Percentiles rank a stretch among this genome's conserved stretches.
Conservation (phyloP, 2,329 filamentous ascomycete species). For the Sclerotinia sclerotiorum region DNA sequence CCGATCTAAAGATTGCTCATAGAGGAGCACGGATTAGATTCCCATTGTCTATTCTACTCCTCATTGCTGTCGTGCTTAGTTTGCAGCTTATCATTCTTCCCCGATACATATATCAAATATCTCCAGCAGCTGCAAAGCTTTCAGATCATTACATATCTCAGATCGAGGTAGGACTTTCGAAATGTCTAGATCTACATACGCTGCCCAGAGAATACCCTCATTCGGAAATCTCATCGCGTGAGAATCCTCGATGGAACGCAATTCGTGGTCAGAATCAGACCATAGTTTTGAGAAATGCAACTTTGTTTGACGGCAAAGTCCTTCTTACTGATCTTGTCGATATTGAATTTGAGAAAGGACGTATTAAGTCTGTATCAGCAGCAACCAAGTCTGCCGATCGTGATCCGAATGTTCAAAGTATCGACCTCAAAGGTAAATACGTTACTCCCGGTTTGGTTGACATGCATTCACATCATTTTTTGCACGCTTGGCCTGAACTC, state of each 20-base stretch:
- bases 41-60: constrained; percentile 32
- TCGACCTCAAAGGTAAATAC: constrained; percentile 42
- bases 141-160: constrained; percentile 31
- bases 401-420: constrained; percentile 33
- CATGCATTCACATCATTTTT: constrained; percentile 48
- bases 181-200: constrained; percentile 35
- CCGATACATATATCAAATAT: constrained; percentile 30
- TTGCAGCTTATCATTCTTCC: constrained; percentile 36
- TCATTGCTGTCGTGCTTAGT: constrained; percentile 29
- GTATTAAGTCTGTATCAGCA: constrained; percentile 40
- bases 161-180: constrained; percentile 33
- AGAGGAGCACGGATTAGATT: constrained; percentile 22
- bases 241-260: constrained; percentile 46
- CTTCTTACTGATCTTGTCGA: constrained; percentile 42
- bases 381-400: constrained; percentile 26
- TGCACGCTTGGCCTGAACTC: constrained; percentile 41
- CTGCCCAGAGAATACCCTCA: constrained; percentile 26
- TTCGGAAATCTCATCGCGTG: constrained; percentile 30
- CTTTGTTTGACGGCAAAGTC: constrained; percentile 46
- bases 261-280: constrained; percentile 43
- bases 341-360: constrained; percentile 43
- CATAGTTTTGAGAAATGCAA: constrained; percentile 45
- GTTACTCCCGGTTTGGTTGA: constrained; percentile 49
- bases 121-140: constrained; percentile 28
- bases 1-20: not conserved